A percentile compares a stretch with the other conserved stretches of the same genome.
phyloP scores from a whole-genome alignment of 2,329 filamentous ascomycete species.

The Dactylellina leptospora region DNA sequence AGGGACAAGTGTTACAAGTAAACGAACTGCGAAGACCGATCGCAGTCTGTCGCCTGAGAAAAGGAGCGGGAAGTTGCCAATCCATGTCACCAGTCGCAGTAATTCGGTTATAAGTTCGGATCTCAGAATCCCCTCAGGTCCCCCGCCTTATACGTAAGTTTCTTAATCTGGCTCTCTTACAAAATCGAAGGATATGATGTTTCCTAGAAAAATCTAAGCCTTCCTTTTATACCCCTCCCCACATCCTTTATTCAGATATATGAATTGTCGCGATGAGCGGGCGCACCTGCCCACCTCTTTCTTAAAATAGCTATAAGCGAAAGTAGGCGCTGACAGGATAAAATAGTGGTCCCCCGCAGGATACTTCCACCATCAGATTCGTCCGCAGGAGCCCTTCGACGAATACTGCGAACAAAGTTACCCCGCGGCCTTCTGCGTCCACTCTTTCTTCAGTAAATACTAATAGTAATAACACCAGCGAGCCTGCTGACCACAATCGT shows the following conservation, averaged over 20 bases:
- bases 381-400: constrained; percentile 45
- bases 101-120: constrained; percentile 45
- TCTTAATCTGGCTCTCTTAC: constrained; percentile 35
- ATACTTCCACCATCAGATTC: constrained; percentile 52
- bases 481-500: constrained; percentile 51
- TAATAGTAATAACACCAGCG: constrained; percentile 30
- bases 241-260: constrained; percentile 27
- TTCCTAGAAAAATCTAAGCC: constrained; percentile 38
- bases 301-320: constrained; percentile 49
- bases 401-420: constrained; percentile 38
- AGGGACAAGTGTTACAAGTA: constrained; percentile 52
- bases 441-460: constrained; percentile 45
- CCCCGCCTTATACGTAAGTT: constrained; percentile 52
- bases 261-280: constrained; percentile 6
- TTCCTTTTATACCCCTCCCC: constrained; percentile 16
- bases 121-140: constrained; percentile 44
- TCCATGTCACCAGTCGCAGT: constrained; percentile 38
- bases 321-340: constrained; percentile 41
- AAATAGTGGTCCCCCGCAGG: constrained; percentile 51
- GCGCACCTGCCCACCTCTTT: constrained; percentile 14
- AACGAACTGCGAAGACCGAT: constrained; percentile 50
- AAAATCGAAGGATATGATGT: constrained; percentile 35
- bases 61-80: constrained; percentile 28
- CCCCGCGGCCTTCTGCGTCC: constrained; percentile 45
- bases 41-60: constrained; percentile 47